Conservation (phyloP, 345 rosid species). For the Syzygium aromaticum region DNA sequence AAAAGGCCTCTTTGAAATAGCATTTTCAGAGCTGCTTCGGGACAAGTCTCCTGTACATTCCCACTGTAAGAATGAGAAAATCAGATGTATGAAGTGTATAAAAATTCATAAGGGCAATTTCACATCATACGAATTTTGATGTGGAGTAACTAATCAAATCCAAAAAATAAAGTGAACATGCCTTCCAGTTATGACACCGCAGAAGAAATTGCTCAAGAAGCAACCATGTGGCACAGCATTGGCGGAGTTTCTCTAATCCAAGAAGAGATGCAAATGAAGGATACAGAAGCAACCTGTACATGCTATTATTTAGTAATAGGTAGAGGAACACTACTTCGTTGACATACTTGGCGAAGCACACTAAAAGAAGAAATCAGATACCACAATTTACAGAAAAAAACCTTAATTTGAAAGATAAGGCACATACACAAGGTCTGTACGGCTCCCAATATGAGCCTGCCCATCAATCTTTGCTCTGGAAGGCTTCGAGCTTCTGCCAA, state of each 20-base stretch:
- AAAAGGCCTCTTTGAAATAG: conserved; percentile 29
- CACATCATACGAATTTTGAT: background rate
- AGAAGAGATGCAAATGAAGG: conserved; percentile 85
- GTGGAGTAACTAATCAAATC: background rate
- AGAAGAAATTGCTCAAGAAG: conserved; percentile 92
- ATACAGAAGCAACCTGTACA: conserved; percentile 77
- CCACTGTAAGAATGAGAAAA: conserved; percentile 63
- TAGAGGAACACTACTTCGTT: background rate
- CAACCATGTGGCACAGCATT: conserved; percentile 90
- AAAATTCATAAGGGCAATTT: background rate
- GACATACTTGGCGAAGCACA: background rate
- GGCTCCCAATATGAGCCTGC: conserved; percentile 65
- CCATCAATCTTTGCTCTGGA: conserved; percentile 28
- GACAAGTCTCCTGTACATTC: conserved; percentile 70
- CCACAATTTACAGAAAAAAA: background rate
- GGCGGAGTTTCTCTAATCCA: conserved; percentile 92
- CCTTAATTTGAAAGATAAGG: conserved; percentile 1
- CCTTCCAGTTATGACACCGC: conserved; percentile 87
- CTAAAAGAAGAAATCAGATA: background rate
- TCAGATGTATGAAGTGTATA: conserved; percentile 12
- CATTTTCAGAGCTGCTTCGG: conserved; percentile 41
- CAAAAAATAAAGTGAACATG: conserved; percentile 13
- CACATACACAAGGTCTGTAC: conserved; percentile 92
- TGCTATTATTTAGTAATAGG: background rate
- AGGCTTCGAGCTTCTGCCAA: conserved; percentile 35